Conservation (phyloP, 441 rosid genomes). For the Daphne laureola region DNA sequence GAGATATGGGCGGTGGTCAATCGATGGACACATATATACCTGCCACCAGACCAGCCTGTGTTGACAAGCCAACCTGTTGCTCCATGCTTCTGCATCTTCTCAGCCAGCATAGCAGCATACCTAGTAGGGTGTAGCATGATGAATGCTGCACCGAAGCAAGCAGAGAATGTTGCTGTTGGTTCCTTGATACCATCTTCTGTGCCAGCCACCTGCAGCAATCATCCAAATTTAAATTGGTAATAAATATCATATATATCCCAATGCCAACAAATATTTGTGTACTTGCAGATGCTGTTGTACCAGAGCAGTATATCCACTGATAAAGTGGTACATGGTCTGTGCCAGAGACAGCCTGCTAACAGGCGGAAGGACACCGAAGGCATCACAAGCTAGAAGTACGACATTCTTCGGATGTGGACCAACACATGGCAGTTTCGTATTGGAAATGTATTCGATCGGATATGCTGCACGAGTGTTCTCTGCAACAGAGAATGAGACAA, state of each 20-base stretch:
- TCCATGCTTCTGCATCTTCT: conserved; percentile 91
- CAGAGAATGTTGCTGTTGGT: conserved; percentile 87
- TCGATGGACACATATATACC: conserved; percentile 28
- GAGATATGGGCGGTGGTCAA: too few relatives aligned
- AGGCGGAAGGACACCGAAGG: conserved; percentile 96
- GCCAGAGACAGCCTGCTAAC: conserved; percentile 89
- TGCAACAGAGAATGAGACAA: conserved; percentile 20
- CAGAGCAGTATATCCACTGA: conserved; percentile 91
- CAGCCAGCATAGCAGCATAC: conserved; percentile 93
- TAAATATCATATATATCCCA: neutral
- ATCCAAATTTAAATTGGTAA: conserved; percentile 4
- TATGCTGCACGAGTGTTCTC: conserved; percentile 98
- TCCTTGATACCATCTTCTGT: conserved; percentile 96
- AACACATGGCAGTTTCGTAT: conserved; percentile 83
- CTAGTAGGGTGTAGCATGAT: conserved; percentile 96
- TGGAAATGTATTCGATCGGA: conserved; percentile 88
- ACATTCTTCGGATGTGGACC: conserved; percentile 92
- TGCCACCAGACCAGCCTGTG: conserved; percentile 98
- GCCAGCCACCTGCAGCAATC: conserved; percentile 63
- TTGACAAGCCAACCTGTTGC: conserved; percentile 95
- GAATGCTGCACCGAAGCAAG: conserved; percentile 96
- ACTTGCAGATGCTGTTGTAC: conserved; percentile 17
- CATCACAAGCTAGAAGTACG: conserved; percentile 89
- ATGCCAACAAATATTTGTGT: neutral
- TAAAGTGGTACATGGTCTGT: conserved; percentile 95